Evolutionary conservation across 2,329 filamentous ascomycete species (phyloP).

Genomic region (Ascocoryne sarcoides): DNA sequence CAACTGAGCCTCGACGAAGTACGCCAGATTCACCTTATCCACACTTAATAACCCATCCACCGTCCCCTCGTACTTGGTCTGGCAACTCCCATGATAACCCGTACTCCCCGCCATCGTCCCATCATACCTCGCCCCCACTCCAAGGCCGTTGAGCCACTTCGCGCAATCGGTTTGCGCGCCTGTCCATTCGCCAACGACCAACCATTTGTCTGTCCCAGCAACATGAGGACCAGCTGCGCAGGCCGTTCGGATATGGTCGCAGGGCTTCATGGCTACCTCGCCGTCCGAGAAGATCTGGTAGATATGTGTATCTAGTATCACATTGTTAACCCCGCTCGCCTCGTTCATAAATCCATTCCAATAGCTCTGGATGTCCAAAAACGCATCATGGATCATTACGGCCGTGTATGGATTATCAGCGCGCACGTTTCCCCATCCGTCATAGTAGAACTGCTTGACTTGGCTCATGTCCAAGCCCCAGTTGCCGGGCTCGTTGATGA

Average conservation of each 20-base stretch:
- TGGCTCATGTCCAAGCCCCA: conserved; percentile 29
- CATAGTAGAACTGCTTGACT: conserved; percentile 37
- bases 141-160: conserved; percentile 45
- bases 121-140: conserved; percentile 47
- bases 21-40: conserved; percentile 30
- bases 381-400: conserved; percentile 52
- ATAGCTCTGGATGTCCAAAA: conserved; percentile 37
- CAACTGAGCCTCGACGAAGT: conserved; percentile 36
- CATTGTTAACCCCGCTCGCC: conserved; percentile 33
- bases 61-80: conserved; percentile 39
- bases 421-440: conserved; percentile 41
- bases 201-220: conserved; percentile 26
- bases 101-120: conserved; percentile 29
- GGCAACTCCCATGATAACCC: conserved; percentile 30
- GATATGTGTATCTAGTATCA: conserved; percentile 36
- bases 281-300: conserved; percentile 34
- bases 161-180: conserved; percentile 36
- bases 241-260: conserved; percentile 33
- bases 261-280: conserved; percentile 31
- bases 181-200: conserved; percentile 37
- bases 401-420: conserved; percentile 36
- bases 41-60: conserved; percentile 29
- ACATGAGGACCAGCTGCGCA: conserved; percentile 31
- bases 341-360: conserved; percentile 56
- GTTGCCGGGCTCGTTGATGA: conserved; percentile 34